Base-by-base conservation (phyloP, 106 monocot genomes). In the Allium fistulosum region DNA sequence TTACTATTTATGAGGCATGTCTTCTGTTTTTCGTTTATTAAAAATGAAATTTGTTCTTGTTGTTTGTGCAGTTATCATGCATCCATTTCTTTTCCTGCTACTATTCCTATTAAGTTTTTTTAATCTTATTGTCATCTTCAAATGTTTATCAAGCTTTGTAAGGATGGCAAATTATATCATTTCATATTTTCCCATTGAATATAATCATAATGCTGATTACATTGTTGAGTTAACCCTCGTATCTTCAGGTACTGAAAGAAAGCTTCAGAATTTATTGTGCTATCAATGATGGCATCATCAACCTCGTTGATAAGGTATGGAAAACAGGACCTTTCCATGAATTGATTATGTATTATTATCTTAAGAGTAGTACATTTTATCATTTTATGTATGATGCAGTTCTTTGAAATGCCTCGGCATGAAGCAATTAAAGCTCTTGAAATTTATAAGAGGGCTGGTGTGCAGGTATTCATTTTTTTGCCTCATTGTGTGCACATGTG, bases 221-320 rank as follows among this genome's bases (percentile, higher is more conserved):
- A 56, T 13, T 53, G 22, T 69, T 56, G 26, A 37, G 12, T 62
- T 14, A 9, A 11, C 59, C 17, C 48, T 51, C 55, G 26, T 71
- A 17, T 58, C 11, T 10, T n/a, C 91, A 99, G 97, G 89, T 99
- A n/a, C 58, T 92, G 49, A 92, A 99, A 71, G 97, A 99, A 76
- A 99, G 97, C 69, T 92, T 99, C 72, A 99, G 89, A 62, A 90
- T 99, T 22, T 99, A 84, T 69, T 86, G 92, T 81, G 89, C 97
- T 66, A 92, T 99, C 62, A 99, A 92, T 83, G 97, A 99, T 90
- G 97, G 97, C 63, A 90, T 92, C 73, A 99, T 99, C 72, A 99
- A 89, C 69, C 92, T 99, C 79, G 92, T 99, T 58, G 97, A 99
- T 80, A 89, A 87, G 97, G 97, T 99, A 73, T 37, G 11, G 15